phyloP scores from a whole-genome alignment of 1,139 yeast species.

The Zygosaccharomyces pseudobailii region DNA sequence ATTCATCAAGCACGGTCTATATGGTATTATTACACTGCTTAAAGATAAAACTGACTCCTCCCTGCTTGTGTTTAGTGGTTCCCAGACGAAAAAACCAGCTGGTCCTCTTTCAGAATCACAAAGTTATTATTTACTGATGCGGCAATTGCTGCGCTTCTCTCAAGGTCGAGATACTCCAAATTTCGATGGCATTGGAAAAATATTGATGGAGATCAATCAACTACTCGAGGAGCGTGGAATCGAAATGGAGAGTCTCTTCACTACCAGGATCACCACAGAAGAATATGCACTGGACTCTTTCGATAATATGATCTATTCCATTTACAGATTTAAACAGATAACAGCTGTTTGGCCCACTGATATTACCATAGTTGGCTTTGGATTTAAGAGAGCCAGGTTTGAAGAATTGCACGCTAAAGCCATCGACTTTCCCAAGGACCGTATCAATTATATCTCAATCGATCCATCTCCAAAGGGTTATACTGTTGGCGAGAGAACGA shows the following conservation, averaged over 20 bases:
- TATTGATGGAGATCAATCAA: slow-evolving; percentile 9
- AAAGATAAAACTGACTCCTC: slow-evolving; percentile 30
- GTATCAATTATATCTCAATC: slow-evolving; percentile 49
- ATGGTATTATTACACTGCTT: slow-evolving; percentile 35
- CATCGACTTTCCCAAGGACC: slow-evolving; percentile 22
- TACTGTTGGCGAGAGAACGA: slow-evolving; percentile 20
- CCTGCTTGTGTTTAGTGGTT: slow-evolving; percentile 59
- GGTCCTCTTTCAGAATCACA: slow-evolving; percentile 58
- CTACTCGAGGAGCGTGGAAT: slow-evolving; percentile 6
- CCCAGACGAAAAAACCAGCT: slow-evolving; percentile 54
- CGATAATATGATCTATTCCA: slow-evolving; percentile 66
- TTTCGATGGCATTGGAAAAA: slow-evolving; percentile 10
- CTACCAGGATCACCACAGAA: slow-evolving; percentile 39
- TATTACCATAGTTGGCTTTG: slow-evolving; percentile 66
- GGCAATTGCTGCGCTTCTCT: slow-evolving; percentile 15
- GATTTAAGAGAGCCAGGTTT: slow-evolving; percentile 63
- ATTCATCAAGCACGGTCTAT: slow-evolving; percentile 57
- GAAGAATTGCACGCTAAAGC: slow-evolving; percentile 47
- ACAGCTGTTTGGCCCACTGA: slow-evolving; percentile 45
- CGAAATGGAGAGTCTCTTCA: slow-evolving; percentile 15
- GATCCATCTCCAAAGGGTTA: slow-evolving; percentile 48
- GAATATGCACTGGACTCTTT: slow-evolving; percentile 78
- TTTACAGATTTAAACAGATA: slow-evolving; percentile 52
- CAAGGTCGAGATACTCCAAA: slow-evolving; percentile 8
- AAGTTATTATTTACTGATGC: slow-evolving; percentile 42